Conservation (phyloP, 495 filamentous ascomycete genomes). For the Aspergillus funiculosus region DNA sequence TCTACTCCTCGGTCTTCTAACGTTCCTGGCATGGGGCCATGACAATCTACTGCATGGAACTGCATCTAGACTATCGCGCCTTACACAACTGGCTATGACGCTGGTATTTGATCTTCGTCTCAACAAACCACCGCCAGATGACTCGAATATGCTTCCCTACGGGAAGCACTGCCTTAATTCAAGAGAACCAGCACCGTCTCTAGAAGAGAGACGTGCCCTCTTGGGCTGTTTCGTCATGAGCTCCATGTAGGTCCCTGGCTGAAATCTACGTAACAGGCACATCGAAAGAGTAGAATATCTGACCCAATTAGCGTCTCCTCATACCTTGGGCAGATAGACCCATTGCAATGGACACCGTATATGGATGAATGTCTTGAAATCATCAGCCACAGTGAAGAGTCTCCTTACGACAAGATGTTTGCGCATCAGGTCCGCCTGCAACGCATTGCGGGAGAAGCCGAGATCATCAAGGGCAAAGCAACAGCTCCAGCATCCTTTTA, state of each 20-base stretch:
- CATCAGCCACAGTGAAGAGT: constrained; percentile 18
- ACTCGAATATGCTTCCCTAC: constrained; percentile 15
- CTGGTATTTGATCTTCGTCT: constrained; percentile 47
- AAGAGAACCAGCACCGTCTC: constrained; percentile 16
- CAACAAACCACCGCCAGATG: constrained; percentile 35
- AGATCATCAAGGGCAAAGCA: too few species aligned
- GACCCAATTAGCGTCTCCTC: constrained; percentile 22
- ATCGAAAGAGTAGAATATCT: neutral
- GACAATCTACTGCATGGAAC: constrained; percentile 14
- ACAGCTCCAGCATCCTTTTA: too few species aligned
- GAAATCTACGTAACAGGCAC: too few species aligned
- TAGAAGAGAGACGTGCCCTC: constrained; percentile 42
- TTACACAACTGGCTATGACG: constrained; percentile 43
- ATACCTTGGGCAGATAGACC: constrained; percentile 26
- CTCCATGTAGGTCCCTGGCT: constrained; percentile 14
- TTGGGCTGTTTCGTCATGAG: constrained; percentile 42
- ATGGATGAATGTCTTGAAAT: constrained; percentile 31
- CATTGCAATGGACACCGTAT: constrained; percentile 33
- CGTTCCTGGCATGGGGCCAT: constrained; percentile 32
- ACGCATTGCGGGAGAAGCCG: too few species aligned
- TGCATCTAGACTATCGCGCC: constrained; percentile 27
- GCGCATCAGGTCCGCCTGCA: constrained; percentile 18
- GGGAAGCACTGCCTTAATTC: neutral
- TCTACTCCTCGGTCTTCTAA: constrained; percentile 44
- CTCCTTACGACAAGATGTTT: constrained; percentile 13